A percentile compares a stretch with the other conserved stretches of the same genome.
Evolutionary conservation across 2,329 filamentous ascomycete genomes (phyloP).

Genomic region (Tricladium varicosporioides): DNA sequence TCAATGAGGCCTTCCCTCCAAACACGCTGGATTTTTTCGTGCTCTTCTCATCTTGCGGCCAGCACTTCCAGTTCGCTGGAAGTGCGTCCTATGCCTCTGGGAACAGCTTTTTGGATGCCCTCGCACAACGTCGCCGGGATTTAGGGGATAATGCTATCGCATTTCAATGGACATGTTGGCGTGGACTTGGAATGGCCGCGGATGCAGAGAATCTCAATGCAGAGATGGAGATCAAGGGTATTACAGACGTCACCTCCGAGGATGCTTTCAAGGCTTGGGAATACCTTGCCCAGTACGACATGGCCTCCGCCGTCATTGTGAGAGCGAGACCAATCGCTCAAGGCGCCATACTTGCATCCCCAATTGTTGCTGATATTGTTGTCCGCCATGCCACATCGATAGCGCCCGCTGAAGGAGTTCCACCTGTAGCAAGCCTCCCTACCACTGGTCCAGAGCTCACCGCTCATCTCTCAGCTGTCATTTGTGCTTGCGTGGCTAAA

Average conservation of each 20-base stretch:
- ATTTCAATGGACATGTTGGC: conserved; percentile 44
- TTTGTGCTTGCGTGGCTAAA: conserved; percentile 33
- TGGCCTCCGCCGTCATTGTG: conserved; percentile 40
- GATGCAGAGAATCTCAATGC: conserved; percentile 39
- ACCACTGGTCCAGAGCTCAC: conserved; percentile 32
- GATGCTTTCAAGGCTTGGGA: conserved; percentile 45
- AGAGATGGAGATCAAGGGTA: conserved; percentile 41
- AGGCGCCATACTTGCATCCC: conserved; percentile 30
- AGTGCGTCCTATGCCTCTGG: conserved; percentile 46
- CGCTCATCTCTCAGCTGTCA: conserved; percentile 31
- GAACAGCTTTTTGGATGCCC: conserved; percentile 39
- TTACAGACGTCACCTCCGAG: conserved; percentile 40
- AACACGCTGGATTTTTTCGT: conserved; percentile 37
- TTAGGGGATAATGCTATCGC: conserved; percentile 41
- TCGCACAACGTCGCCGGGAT: conserved; percentile 31
- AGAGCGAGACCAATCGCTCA: conserved; percentile 31
- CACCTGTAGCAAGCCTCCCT: too few relatives aligned
- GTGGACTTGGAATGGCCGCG: conserved; percentile 39
- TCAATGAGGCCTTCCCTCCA: conserved; percentile 33
- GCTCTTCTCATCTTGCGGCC: conserved; percentile 33
- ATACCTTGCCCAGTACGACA: conserved; percentile 35
- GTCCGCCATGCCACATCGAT: conserved; percentile 9
- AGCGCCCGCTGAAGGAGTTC: too few relatives aligned
- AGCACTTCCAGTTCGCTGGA: conserved; percentile 31
- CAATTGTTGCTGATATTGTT: conserved; percentile 34